These are phyloP conservation scores for Beauveria bassiana DNA, from an alignment of 2,329 filamentous ascomycete species.

Conservation along the genomic window DNA sequence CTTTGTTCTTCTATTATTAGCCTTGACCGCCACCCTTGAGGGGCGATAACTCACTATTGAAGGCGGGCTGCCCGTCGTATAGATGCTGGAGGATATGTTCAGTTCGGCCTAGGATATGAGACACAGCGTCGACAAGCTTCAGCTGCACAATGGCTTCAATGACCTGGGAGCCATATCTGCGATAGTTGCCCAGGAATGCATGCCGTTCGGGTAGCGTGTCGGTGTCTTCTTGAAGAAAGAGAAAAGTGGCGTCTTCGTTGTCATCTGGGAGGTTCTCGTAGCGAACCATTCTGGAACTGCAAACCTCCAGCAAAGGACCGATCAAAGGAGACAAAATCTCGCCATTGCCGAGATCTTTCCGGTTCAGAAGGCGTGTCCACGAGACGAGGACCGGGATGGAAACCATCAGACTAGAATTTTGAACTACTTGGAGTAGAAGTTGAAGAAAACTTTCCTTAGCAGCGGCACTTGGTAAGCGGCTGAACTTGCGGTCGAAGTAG, in stretches of 20 bases:
- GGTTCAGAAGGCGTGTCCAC: slow-evolving; percentile 76
- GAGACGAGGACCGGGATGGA: slow-evolving; percentile 88
- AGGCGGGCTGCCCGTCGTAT: slow-evolving; percentile 61
- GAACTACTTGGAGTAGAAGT: slow-evolving; percentile 70
- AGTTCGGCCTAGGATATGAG: slow-evolving; percentile 75
- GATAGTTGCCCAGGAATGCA: slow-evolving; percentile 91
- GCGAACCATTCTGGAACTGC: slow-evolving; percentile 73
- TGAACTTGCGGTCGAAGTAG: slow-evolving; percentile 72
- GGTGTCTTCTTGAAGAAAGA: slow-evolving; percentile 86
- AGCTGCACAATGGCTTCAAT: slow-evolving; percentile 81
- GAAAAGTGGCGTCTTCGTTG: slow-evolving; percentile 67
- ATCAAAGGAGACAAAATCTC: slow-evolving; percentile 57
- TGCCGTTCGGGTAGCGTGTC: slow-evolving; percentile 91
- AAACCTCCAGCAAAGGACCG: slow-evolving; percentile 71
- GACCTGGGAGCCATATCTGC: slow-evolving; percentile 78
- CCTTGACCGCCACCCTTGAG: not conserved
- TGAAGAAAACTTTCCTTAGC: slow-evolving; percentile 71
- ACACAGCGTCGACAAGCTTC: slow-evolving; percentile 75
- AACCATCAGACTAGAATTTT: slow-evolving; percentile 80
- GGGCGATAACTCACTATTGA: slow-evolving; percentile 48
- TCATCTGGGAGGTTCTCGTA: slow-evolving; percentile 85
- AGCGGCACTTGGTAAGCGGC: slow-evolving; percentile 51
- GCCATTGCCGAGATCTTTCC: slow-evolving; percentile 57
- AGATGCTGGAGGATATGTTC: slow-evolving; percentile 67
- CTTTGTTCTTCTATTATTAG: slow-evolving; percentile 34